Conservation (phyloP, 116 monocot species). For the Dioscorea cayenensis region DNA sequence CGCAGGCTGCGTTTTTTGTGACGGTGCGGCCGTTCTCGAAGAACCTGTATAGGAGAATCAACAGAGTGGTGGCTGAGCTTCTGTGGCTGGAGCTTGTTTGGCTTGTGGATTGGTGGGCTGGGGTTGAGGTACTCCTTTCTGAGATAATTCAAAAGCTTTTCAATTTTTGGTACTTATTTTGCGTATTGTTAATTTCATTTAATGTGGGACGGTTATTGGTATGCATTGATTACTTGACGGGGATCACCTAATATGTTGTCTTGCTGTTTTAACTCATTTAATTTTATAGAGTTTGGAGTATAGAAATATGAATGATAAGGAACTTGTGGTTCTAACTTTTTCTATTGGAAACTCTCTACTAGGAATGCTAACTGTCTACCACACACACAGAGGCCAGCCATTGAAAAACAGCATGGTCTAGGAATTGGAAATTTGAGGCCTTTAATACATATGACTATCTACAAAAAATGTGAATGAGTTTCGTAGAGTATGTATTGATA, state of each 20-base stretch:
- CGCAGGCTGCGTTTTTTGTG: slow-evolving; percentile 4
- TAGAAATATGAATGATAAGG: background rate
- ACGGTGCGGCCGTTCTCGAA: slow-evolving; percentile 72
- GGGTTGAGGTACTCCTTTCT: slow-evolving; percentile 56
- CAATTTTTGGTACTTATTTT: background rate
- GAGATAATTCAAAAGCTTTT: background rate
- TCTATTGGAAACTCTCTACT: background rate
- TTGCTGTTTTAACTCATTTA: background rate
- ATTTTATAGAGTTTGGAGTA: background rate
- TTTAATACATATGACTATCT: no score
- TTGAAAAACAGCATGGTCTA: no score
- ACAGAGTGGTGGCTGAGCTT: slow-evolving; percentile 73
- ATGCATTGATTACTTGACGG: background rate
- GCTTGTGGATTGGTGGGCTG: slow-evolving; percentile 99
- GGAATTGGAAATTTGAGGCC: no score
- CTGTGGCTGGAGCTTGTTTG: slow-evolving; percentile 93
- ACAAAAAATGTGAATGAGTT: no score
- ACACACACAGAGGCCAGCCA: no score
- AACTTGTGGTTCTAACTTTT: no score
- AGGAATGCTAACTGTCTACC: background rate
- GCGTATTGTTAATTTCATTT: background rate
- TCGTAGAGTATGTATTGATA: no score
- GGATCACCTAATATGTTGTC: background rate
- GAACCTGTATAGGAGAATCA: slow-evolving; percentile 75
- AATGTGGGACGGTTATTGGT: background rate